Evolutionary conservation across 768 basidiomycete genomes (phyloP).

Genomic region (Rhizopogon salebrosus): DNA sequence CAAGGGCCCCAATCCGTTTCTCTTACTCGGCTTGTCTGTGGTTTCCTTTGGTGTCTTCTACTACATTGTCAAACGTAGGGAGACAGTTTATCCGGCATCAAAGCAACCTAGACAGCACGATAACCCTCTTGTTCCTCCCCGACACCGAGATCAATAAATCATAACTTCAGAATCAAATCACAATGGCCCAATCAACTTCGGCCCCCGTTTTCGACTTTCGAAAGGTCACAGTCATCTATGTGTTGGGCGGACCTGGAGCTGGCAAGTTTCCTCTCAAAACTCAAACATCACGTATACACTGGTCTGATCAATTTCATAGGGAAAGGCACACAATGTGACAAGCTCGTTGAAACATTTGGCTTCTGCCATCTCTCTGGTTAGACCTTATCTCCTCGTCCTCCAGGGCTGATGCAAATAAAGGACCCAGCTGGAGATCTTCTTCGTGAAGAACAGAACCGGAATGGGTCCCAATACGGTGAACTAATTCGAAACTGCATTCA

Average conservation of each 20-base stretch:
- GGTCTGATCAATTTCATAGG: constrained; percentile 40
- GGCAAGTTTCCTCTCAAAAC: constrained; percentile 42
- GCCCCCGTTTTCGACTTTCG: constrained; percentile 48
- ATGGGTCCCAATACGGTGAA: constrained; percentile 75
- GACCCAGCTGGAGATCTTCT: constrained; percentile 89
- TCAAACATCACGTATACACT: constrained; percentile 1
- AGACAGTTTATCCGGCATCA: constrained; percentile 55
- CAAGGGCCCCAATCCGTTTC: constrained; percentile 55
- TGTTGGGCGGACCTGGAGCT: constrained; percentile 95
- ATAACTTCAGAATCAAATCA: background rate
- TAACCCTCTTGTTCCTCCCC: constrained; percentile 62
- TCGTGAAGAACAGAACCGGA: constrained; percentile 87
- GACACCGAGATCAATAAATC: constrained; percentile 29
- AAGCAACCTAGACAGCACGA: constrained; percentile 55
- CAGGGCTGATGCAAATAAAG: background rate
- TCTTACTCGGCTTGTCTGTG: constrained; percentile 51
- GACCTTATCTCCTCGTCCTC: constrained; percentile 11
- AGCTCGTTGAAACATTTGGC: constrained; percentile 76
- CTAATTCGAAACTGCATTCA: constrained; percentile 85
- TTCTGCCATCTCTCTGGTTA: constrained; percentile 93
- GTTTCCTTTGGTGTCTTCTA: constrained; percentile 57
- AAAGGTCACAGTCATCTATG: constrained; percentile 87
- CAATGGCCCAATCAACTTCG: background rate
- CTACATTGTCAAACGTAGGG: constrained; percentile 49
- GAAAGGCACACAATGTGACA: constrained; percentile 92